Evolutionary conservation across 129 eudicot species (phyloP).

Genomic region (Solidago caesia): DNA sequence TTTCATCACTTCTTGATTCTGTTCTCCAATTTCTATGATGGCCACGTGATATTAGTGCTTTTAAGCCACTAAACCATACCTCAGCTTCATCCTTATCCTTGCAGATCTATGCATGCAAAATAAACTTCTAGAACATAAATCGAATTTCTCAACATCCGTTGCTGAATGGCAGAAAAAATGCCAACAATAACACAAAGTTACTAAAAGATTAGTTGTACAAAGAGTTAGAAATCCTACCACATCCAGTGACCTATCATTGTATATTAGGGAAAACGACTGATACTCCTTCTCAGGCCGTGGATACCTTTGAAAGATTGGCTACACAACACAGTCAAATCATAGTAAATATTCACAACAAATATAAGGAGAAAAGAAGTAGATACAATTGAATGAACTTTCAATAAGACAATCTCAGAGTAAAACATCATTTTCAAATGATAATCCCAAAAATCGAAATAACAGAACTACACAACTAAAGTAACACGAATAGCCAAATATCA

Average conservation of each 20-base stretch:
- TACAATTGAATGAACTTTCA: slow-evolving; percentile 8
- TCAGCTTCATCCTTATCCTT: slow-evolving; percentile 99
- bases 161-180: slow-evolving; percentile 29
- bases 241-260: slow-evolving; percentile 82
- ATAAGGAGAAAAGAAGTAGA: background rate
- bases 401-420: slow-evolving; percentile 13
- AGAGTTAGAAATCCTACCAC: slow-evolving; percentile 52
- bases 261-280: slow-evolving; percentile 92
- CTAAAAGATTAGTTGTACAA: slow-evolving; percentile 9
- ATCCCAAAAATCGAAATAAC: background rate
- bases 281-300: slow-evolving; percentile 98
- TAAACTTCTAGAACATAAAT: slow-evolving; percentile 18
- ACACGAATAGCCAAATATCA: background rate
- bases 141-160: slow-evolving; percentile 9
- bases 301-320: slow-evolving; percentile 93
- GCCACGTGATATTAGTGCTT: slow-evolving; percentile 71
- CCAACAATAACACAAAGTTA: slow-evolving; percentile 25
- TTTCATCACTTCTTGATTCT: slow-evolving; percentile 85
- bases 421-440: slow-evolving; percentile 7
- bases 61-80: slow-evolving; percentile 87
- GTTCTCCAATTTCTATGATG: slow-evolving; percentile 84
- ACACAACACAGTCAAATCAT: slow-evolving; percentile 28
- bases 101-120: slow-evolving; percentile 61
- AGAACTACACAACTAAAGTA: slow-evolving; percentile 12
- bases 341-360: slow-evolving; percentile 11